Evolutionary conservation across 495 filamentous ascomycete species (phyloP).

Genomic region (Trichoderma gamsii): DNA sequence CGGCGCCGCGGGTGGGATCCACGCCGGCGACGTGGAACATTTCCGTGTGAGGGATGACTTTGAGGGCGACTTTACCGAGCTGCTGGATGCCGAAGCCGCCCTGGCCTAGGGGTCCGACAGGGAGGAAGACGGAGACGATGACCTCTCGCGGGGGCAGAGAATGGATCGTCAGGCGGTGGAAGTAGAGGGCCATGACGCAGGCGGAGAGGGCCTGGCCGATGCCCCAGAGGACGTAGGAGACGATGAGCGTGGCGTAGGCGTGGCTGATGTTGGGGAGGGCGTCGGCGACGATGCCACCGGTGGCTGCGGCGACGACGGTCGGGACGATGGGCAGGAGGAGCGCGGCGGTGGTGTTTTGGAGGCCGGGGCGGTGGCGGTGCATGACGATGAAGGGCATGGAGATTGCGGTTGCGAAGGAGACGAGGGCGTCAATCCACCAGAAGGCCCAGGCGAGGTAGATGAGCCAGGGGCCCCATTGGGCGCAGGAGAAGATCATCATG

Average conservation of each 20-base stretch:
- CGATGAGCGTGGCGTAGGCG: conserved; percentile 51
- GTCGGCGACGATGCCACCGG: conserved; percentile 50
- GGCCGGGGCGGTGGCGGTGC: conserved; percentile 26
- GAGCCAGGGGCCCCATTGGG: conserved; percentile 19
- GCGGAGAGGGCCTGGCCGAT: conserved; percentile 51
- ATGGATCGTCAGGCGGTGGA: conserved; percentile 52
- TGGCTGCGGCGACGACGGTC: conserved; percentile 51
- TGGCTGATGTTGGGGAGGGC: conserved; percentile 46
- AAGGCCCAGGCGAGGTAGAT: conserved; percentile 41
- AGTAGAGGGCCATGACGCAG: conserved; percentile 54
- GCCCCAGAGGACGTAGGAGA: conserved; percentile 55
- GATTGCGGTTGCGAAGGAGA: conserved; percentile 46
- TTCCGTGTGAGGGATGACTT: conserved; percentile 44
- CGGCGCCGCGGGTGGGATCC: conserved; percentile 32
- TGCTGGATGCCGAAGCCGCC: conserved; percentile 53
- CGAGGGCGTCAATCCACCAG: conserved; percentile 54
- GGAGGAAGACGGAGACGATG: conserved; percentile 57
- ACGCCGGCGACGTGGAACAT: conserved; percentile 31
- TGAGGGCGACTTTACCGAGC: conserved; percentile 46
- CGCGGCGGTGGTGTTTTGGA: conserved; percentile 47
- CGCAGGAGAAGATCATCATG: conserved; percentile 23
- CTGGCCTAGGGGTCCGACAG: conserved; percentile 54
- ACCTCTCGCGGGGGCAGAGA: conserved; percentile 52
- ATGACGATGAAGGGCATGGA: conserved; percentile 50
- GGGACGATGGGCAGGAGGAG: conserved; percentile 58